Base-by-base conservation (phyloP, 192 early-diverging fungal species). In the Entophlyctis luteolus region DNA sequence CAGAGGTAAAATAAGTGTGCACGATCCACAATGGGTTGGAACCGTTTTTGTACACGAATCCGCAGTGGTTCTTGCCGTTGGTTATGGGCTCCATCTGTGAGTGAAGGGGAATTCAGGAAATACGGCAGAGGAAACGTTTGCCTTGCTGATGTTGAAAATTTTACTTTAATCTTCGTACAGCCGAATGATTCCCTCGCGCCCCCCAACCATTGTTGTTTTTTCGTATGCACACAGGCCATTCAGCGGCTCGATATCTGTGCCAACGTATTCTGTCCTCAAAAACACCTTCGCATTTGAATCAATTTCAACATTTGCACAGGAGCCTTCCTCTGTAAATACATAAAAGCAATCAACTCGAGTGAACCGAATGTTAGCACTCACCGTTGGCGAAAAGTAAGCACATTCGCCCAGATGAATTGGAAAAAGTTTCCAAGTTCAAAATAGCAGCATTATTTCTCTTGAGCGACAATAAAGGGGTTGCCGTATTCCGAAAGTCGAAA, bases 181-280 rank as follows among this genome's bases (percentile, higher is more conserved):
- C 18, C 63, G 48, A 5, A 52, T 52, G n/a, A 55, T 28, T 10
- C 63, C 63, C n/a, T 66, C 63, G 2, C 63, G 28, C 28, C 63
- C 63, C 36, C 63, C 63, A 2, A 38, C 36, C 14, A 33, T 52
- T 2, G 55, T 25, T 5, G 18, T 2, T 2, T 25, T 12, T 28
- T 66, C 50, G 25, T 16, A 18, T 20, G 37, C 25, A 54, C 49
- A 38, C 48, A 66, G 23, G 5, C 63, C 63, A 42, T 35, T 35
- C 31, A 66, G 29, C 23, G 63, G 63, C 36, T 66, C 63, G 23
- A 66, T 37, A 54, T 66, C 63, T 5, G 63, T 66, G 22, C 63
- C 63, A 29, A 66, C 63, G 33, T 54, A 66, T 39, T 66, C 63
- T 3, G 16, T 66, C 23, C 35, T 48, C 14, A 66, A 33, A 23